Percentiles rank a stretch among this genome's conserved stretches.
phyloP scores from a whole-genome alignment of 176 grass and related monocot genomes.

The Musa beccarii region DNA sequence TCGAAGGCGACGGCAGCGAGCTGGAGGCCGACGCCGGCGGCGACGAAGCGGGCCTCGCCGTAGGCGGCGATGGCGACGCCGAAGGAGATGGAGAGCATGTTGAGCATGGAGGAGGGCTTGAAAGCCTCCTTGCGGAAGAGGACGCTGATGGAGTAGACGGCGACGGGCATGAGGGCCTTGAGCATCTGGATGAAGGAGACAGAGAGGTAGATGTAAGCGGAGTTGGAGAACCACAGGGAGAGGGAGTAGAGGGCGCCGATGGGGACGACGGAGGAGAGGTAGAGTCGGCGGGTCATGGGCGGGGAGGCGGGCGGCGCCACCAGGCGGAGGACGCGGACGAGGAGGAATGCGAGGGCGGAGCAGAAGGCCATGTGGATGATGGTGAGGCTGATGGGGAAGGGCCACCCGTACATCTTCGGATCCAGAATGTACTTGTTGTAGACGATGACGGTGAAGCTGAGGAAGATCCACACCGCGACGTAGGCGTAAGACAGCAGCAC shows the following conservation, averaged over 20 bases:
- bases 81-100: conserved; percentile 98
- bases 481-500: conserved; percentile 1
- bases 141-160: conserved; percentile 78
- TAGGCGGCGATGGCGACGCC: conserved; percentile 92
- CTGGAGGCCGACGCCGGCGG: conserved; percentile 60
- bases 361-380: neutral
- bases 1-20: conserved; percentile 76
- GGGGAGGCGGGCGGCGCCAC: conserved; percentile 2
- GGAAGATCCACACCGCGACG: neutral
- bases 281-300: neutral
- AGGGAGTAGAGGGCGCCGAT: conserved; percentile 3
- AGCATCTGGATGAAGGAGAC: conserved; percentile 99
- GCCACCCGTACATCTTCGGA: neutral
- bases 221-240: conserved; percentile 6
- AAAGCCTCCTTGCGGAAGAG: conserved; percentile 58
- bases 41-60: conserved; percentile 68
- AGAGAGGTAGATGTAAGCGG: conserved; percentile 1
- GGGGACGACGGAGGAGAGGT: conserved; percentile 5
- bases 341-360: neutral
- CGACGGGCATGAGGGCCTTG: conserved; percentile 96
- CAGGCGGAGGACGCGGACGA: conserved; percentile 2
- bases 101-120: conserved; percentile 56
- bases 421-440: conserved; percentile 4
- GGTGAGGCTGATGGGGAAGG: neutral
- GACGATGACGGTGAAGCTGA: conserved; percentile 7